Evolutionary conservation across 495 filamentous ascomycete genomes (phyloP).

Genomic region (Endocarpon pusillum): DNA sequence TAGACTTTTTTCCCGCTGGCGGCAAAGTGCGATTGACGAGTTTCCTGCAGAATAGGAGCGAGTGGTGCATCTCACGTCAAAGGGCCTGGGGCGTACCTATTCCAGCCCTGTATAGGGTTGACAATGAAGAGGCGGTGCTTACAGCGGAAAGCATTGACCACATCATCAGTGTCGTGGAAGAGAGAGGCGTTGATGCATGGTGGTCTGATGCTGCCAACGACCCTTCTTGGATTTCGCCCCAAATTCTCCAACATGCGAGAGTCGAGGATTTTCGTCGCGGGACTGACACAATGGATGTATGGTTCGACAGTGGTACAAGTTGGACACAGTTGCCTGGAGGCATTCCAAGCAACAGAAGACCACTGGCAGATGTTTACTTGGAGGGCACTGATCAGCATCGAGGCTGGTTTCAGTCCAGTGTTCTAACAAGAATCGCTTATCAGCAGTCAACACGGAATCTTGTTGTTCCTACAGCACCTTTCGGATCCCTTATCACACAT

Average conservation of each 20-base stretch:
- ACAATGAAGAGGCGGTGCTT: conserved; percentile 51
- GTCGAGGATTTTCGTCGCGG: conserved; percentile 45
- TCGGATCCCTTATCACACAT: conserved; percentile 76
- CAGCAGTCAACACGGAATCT: conserved; percentile 27
- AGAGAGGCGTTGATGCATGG: conserved; percentile 77
- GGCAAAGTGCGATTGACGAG: conserved; percentile 58
- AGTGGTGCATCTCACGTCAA: conserved; percentile 99
- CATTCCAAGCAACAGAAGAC: conserved; percentile 21
- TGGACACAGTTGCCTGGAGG: conserved; percentile 48
- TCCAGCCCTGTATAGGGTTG: conserved; percentile 62
- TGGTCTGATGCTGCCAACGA: conserved; percentile 70
- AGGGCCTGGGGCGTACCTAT: conserved; percentile 94
- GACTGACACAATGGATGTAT: conserved; percentile 98
- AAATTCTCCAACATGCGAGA: conserved; percentile 24
- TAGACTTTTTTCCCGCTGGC: conserved; percentile 59
- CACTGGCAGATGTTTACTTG: conserved; percentile 70
- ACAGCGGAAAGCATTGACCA: conserved; percentile 66
- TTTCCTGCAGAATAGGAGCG: conserved; percentile 71
- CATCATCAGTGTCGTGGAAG: conserved; percentile 61
- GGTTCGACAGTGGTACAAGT: conserved; percentile 96
- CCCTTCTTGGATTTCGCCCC: conserved; percentile 49
- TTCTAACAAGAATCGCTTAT: conserved; percentile 66
- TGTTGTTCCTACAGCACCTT: conserved; percentile 49
- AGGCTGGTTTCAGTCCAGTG: conserved; percentile 97
- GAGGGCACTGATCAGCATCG: conserved; percentile 93